Conservation (phyloP, 225 moss, liverwort and hornwort genomes). For the Asterella californica region DNA sequence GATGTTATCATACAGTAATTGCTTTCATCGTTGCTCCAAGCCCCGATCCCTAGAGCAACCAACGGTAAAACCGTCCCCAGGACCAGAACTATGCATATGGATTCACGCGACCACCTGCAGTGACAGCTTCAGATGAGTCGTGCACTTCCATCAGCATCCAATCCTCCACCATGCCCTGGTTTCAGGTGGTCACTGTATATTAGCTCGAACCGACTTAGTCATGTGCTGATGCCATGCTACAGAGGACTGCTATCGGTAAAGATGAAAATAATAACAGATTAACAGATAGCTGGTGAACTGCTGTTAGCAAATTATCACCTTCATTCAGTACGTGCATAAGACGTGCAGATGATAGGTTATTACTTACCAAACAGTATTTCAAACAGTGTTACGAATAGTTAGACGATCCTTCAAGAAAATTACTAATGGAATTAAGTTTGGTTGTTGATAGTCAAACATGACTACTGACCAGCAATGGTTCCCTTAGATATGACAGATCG, state of each 20-base stretch:
- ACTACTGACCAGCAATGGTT: too few relatives aligned
- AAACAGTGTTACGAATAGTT: too few relatives aligned
- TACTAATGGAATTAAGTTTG: too few relatives aligned
- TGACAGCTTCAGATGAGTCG: conserved; percentile 37
- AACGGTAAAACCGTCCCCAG: neutral
- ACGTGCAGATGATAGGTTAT: too few relatives aligned
- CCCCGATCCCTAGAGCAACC: too few relatives aligned
- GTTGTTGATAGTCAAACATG: too few relatives aligned
- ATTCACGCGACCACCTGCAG: conserved; percentile 29
- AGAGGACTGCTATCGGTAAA: neutral
- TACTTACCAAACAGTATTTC: too few relatives aligned
- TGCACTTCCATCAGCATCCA: conserved; percentile 55
- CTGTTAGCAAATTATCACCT: too few relatives aligned
- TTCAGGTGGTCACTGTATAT: neutral
- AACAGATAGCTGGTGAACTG: neutral
- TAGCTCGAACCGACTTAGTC: neutral
- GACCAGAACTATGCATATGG: conserved; percentile 33
- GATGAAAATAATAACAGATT: neutral
- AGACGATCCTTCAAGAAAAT: too few relatives aligned
- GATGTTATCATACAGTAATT: conserved; percentile 9
- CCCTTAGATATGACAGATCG: too few relatives aligned
- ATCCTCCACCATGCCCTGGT: conserved; percentile 43
- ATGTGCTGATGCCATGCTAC: neutral
- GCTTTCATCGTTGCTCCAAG: neutral
- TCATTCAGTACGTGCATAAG: too few relatives aligned